Evolutionary conservation across 2,329 filamentous ascomycete species (phyloP), one percentile per base, ranked within the genome.

Genomic region (Aspergillus cejpii): DNA sequence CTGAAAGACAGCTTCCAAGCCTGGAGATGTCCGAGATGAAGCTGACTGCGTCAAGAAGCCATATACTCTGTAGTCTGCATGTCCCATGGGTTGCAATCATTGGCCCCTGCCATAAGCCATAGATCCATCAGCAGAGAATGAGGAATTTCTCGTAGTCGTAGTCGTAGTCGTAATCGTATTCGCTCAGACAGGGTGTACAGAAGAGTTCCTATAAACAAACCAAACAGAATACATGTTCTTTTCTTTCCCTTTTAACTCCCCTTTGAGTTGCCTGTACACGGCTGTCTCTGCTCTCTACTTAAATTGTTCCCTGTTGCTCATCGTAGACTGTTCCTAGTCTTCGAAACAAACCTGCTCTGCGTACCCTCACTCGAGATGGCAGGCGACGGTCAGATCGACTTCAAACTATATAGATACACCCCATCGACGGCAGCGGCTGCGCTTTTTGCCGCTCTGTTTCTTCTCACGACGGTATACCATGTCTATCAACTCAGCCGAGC

Each of bases 391-490:
- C 5, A 21, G 12, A 46, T 27, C n/a, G 24, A 14, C 29, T 20
- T 23, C 10, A 33, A 10, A 7, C 21, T 33, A n/a, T 54, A 54
- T 39, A 52, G 53, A 15, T 54, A 42, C 31, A 14, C 24, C 12
- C 31, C 36, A 4, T 54, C 52, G 8, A 15, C 15, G 6, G 31
- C 24, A 2, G 33, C 48, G 12, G 52, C 50, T n/a, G 6, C 51
- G 11, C 33, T 48, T 1, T 47, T 54, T 37, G 41, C 48, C 5
- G 48, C 41, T 14, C 47, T 75, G 66, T 59, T 60, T 39, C 41
- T 37, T 2, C 51, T 48, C 3, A 44, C 42, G 5, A 39, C 52
- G 4, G 39, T 44, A 4, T 8, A 27, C 11, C 53, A 48, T 27
- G 26, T 26, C 10, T 48, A 40, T 34, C 47, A 51, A 28, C 37